Evolutionary conservation across 2,329 filamentous ascomycete genomes (phyloP).

Genomic region (Pseudogymnoascus sp.): DNA sequence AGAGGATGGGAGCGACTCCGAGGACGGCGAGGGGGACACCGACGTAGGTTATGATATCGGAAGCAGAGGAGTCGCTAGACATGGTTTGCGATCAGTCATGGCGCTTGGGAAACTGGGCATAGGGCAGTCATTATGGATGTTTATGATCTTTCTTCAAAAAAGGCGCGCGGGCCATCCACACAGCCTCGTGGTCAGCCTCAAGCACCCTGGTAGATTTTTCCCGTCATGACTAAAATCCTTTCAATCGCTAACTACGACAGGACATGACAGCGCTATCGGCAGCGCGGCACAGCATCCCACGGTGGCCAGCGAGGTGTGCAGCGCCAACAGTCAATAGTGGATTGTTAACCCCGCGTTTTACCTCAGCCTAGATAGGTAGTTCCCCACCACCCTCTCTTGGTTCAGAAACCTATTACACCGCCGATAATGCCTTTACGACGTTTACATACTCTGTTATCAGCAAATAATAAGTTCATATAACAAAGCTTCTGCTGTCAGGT

Average conservation of each 20-base stretch:
- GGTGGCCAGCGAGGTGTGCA: not conserved
- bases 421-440: not conserved
- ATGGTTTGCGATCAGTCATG: not conserved
- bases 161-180: not conserved
- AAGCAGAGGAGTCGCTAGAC: slow-evolving; percentile 24
- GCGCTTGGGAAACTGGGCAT: not conserved
- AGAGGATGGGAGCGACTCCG: slow-evolving; percentile 55
- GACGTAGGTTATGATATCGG: slow-evolving; percentile 47
- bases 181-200: slow-evolving; percentile 1
- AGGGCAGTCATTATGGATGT: not conserved
- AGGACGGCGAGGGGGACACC: slow-evolving; percentile 50
- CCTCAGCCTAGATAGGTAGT: not conserved
- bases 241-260: not conserved
- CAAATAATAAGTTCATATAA: not conserved
- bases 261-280: not conserved
- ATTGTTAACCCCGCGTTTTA: not conserved
- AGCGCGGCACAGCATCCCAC: not conserved
- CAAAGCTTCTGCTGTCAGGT: not conserved
- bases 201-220: slow-evolving; percentile 3
- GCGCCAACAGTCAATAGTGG: not conserved
- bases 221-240: not conserved
- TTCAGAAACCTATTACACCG: not conserved
- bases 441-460: not conserved
- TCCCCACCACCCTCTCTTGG: not conserved
- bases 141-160: not conserved